phyloP scores from a whole-genome alignment of 805 yeast genomes.

The Metschnikowia continentalis region DNA sequence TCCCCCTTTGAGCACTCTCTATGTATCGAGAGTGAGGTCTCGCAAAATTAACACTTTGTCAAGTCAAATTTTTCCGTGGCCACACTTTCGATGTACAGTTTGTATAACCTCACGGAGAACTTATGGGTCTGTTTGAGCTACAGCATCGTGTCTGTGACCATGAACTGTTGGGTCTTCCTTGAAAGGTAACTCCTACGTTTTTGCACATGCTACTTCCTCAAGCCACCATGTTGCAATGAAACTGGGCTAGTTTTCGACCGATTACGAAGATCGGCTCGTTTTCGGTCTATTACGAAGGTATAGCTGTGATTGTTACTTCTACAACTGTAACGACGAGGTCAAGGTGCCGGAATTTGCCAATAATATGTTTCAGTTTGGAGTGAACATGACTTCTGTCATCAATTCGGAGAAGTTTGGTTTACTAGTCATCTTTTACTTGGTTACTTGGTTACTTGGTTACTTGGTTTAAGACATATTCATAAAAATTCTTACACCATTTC shows the following conservation, averaged over 20 bases:
- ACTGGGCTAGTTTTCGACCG: constrained; percentile 78
- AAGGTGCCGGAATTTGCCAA: constrained; percentile 56
- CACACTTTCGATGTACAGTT: constrained; percentile 32
- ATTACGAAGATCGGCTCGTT: constrained; percentile 62
- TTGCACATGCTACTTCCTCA: constrained; percentile 56
- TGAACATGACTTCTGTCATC: constrained; percentile 49
- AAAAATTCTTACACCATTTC: too few relatives aligned
- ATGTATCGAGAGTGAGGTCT: constrained; percentile 45
- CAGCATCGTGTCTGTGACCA: too few relatives aligned
- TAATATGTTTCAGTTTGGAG: constrained; percentile 57
- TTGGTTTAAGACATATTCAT: too few relatives aligned
- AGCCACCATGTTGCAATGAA: constrained; percentile 85
- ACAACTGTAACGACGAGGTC: constrained; percentile 84
- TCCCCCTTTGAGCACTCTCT: constrained; percentile 73
- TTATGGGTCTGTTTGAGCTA: constrained; percentile 91
- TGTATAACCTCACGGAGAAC: constrained; percentile 67
- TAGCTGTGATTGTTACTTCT: constrained; percentile 80
- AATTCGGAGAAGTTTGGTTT: constrained; percentile 67
- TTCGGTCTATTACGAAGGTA: constrained; percentile 53
- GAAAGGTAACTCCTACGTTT: constrained; percentile 91
- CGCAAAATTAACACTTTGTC: constrained; percentile 16
- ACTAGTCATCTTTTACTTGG: too few relatives aligned
- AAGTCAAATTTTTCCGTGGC: too few relatives aligned
- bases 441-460: too few relatives aligned
- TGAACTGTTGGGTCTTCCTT: constrained; percentile 80